A percentile compares a stretch with the other conserved stretches of the same genome.
phyloP scores from a whole-genome alignment of 2,329 filamentous ascomycete genomes.

The Pseudocercospora musae region DNA sequence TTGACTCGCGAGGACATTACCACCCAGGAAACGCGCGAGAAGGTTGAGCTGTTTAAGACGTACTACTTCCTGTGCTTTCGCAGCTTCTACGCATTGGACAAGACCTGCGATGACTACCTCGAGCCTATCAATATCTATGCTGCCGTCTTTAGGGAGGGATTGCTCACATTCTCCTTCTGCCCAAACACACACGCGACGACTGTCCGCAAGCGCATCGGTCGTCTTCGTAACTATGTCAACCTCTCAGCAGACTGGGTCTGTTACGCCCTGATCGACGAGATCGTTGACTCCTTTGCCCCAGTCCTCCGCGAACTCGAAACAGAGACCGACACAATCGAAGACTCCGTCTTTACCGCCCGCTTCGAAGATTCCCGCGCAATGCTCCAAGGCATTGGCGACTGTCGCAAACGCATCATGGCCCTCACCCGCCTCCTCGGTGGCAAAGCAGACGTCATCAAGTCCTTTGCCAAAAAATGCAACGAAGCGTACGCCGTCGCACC shows the following conservation, averaged over 20 bases:
- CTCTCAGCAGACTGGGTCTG: slow-evolving; percentile 98
- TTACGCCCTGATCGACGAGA: slow-evolving; percentile 97
- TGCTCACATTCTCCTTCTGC: slow-evolving; percentile 89
- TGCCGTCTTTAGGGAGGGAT: slow-evolving; percentile 91
- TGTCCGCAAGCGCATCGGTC: slow-evolving; percentile 86
- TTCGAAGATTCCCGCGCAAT: slow-evolving; percentile 86
- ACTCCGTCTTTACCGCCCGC: slow-evolving; percentile 88
- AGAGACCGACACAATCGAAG: slow-evolving; percentile 90
- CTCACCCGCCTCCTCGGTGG: slow-evolving; percentile 89
- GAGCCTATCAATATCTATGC: slow-evolving; percentile 97
- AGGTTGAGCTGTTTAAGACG: slow-evolving; percentile 94
- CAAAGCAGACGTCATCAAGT: slow-evolving; percentile 97
- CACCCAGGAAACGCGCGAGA: slow-evolving; percentile 92
- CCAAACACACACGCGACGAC: slow-evolving; percentile 83
- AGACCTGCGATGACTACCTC: slow-evolving; percentile 75
- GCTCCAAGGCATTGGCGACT: slow-evolving; percentile 80
- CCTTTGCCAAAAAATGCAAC: slow-evolving; percentile 98
- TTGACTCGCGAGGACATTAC: slow-evolving; percentile 95
- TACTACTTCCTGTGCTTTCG: slow-evolving; percentile 99
- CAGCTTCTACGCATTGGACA: slow-evolving; percentile 82
- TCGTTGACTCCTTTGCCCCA: slow-evolving; percentile 92
- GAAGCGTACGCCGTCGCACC: slow-evolving; percentile 95
- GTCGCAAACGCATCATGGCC: slow-evolving; percentile 91
- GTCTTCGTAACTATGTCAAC: slow-evolving; percentile 90
- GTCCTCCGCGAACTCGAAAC: slow-evolving; percentile 82